Base-by-base conservation (phyloP, 2,329 filamentous ascomycete genomes). In the Xylariomycetidae sp. region DNA sequence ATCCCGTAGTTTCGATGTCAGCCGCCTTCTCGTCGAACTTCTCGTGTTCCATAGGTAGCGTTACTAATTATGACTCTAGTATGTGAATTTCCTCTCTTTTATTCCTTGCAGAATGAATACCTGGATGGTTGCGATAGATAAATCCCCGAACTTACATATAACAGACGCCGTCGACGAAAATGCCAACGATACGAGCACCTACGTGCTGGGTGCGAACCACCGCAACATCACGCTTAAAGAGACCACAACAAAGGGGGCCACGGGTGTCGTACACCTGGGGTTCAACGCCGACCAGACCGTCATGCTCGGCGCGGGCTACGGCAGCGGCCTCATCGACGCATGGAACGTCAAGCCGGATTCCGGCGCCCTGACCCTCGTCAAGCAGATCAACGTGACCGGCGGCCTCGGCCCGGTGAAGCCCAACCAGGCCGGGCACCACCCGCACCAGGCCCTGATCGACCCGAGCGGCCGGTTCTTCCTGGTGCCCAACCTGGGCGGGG, bases 151-250 rank as follows among this genome's bases (percentile, higher is more conserved):
- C n/a, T n/a, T n/a, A n/a, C n/a, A n/a, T n/a, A n/a, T n/a, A n/a
- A n/a, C n/a, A n/a, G 73, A 70, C 38, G 64, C 65, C 27, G 64
- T 69, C 14, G 60, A 74, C 41, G 71, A 75, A 58, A 63, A 62
- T 42, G 55, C 58, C 42, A 50, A 53, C 31, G 45, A 51, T 27
- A 52, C 65, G 12, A 58, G 60, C 37, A 47, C 63, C 12, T 68
- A 67, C 46, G 54, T 49, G 13, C 54, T 69, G 18, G 57, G 67
- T 39, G 40, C 50, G 4, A 40, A 43, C 22, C 45, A 44, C 25
- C 54, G 56, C 40, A 49, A 49, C 23, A 48, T 65, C 1, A 39
- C 34, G 3, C 45, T 49, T 9, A 46, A 54, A 23, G 45, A 56
- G 3, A 44, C 54, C 13, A 48, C 43, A 31, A 56, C 49, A 5